Evolutionary conservation across 2,329 filamentous ascomycete genomes (phyloP).

Genomic region (Ascochyta rabiei): DNA sequence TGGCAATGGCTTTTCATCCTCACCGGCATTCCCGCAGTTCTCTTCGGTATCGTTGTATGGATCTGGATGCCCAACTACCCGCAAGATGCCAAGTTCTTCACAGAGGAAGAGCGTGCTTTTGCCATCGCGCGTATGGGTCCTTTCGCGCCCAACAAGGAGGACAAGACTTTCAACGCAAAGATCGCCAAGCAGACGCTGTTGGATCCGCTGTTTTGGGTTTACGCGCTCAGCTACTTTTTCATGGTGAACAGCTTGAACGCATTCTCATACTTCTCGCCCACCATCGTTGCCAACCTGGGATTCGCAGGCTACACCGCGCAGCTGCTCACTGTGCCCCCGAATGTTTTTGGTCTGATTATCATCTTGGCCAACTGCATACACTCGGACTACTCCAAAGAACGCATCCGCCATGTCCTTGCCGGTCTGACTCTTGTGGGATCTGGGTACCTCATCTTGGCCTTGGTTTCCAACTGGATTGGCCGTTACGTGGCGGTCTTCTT

Average conservation of each 20-base stretch:
- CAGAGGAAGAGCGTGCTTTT: constrained; percentile 70
- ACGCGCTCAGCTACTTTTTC: constrained; percentile 50
- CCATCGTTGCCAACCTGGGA: constrained; percentile 65
- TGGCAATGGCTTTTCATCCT: constrained; percentile 57
- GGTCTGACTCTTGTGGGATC: constrained; percentile 22
- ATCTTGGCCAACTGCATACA: constrained; percentile 38
- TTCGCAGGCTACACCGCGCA: constrained; percentile 65
- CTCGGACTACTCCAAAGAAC: constrained; percentile 29
- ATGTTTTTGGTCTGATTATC: constrained; percentile 64
- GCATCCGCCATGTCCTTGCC: constrained; percentile 27
- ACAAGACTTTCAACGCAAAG: constrained; percentile 54
- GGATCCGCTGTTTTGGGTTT: constrained; percentile 59
- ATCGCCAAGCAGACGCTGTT: constrained; percentile 54
- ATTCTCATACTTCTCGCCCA: constrained; percentile 61
- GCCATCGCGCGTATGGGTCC: constrained; percentile 67
- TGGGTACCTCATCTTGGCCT: constrained; percentile 27
- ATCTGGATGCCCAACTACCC: constrained; percentile 79
- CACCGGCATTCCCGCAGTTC: constrained; percentile 70
- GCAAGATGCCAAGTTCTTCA: constrained; percentile 73
- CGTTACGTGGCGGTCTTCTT: constrained; percentile 30
- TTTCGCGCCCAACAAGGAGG: constrained; percentile 51
- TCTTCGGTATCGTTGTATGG: constrained; percentile 70
- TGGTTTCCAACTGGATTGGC: constrained; percentile 29
- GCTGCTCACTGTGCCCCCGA: constrained; percentile 70
- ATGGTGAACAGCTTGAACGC: constrained; percentile 53